Conservation (phyloP, 1,284 basidiomycete genomes). For the Papiliotrema laurentii region DNA sequence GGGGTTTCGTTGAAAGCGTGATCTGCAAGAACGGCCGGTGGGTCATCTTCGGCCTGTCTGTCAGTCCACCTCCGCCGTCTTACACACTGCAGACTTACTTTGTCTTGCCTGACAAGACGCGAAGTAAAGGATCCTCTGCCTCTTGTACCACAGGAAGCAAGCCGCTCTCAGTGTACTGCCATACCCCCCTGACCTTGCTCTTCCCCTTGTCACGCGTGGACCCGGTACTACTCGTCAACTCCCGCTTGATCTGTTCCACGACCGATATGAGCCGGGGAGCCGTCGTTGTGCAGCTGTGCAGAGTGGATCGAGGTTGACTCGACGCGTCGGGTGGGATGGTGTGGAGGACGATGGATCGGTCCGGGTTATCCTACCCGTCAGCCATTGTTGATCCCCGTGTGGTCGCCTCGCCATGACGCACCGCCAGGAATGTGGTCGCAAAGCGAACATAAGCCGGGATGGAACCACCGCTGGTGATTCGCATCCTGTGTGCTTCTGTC, state of each 20-base stretch:
- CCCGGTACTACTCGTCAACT: slow-evolving; percentile 53
- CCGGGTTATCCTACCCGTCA: slow-evolving; percentile 55
- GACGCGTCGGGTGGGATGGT: slow-evolving; percentile 54
- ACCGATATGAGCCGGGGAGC: slow-evolving; percentile 68
- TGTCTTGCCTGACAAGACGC: slow-evolving; percentile 52
- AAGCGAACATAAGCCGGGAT: slow-evolving; percentile 60
- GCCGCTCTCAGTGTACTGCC: slow-evolving; percentile 75
- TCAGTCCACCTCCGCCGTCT: slow-evolving; percentile 2
- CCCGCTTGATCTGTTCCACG: slow-evolving; percentile 77
- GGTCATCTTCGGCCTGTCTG: slow-evolving; percentile 57
- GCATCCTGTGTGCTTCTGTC: slow-evolving; percentile 41
- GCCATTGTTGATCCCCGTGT: background rate
- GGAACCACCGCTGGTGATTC: slow-evolving; percentile 63
- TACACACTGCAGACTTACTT: slow-evolving; percentile 53
- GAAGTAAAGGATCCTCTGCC: slow-evolving; percentile 44
- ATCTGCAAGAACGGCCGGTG: slow-evolving; percentile 70
- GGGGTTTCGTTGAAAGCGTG: slow-evolving; percentile 57
- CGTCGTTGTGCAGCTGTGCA: slow-evolving; percentile 49
- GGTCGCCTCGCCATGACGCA: slow-evolving; percentile 29
- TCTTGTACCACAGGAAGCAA: slow-evolving; percentile 45
- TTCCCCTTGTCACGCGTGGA: slow-evolving; percentile 8
- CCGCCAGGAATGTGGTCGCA: slow-evolving; percentile 61
- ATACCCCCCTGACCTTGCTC: slow-evolving; percentile 50
- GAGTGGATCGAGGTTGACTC: slow-evolving; percentile 13
- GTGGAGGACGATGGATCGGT: slow-evolving; percentile 60